Evolutionary conservation across 148 eudicot genomes (phyloP).

Genomic region (Arctostaphylos glauca): DNA sequence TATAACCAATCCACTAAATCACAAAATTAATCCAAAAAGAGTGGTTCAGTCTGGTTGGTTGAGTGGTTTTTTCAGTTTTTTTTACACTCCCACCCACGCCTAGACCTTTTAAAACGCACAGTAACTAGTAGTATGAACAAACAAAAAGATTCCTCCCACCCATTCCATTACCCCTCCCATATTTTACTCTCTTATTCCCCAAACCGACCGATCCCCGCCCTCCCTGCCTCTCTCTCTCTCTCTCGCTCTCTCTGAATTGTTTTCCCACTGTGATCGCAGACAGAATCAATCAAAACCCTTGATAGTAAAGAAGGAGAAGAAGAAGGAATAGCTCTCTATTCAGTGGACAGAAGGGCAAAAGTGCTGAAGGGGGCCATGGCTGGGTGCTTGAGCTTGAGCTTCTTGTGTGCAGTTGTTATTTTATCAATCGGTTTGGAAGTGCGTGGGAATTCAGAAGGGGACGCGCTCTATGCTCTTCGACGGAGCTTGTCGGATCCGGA

Average conservation of each 20-base stretch:
- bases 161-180: neutral
- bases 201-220: conserved; percentile 22
- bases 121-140: neutral
- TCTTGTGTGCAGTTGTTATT: neutral
- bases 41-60: too few species aligned
- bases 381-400: neutral
- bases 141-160: conserved; percentile 2
- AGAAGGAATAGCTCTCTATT: neutral
- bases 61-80: too few species aligned
- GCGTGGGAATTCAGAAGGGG: conserved; percentile 69
- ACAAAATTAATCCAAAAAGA: too few species aligned
- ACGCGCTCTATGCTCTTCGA: conserved; percentile 68
- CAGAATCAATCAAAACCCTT: conserved; percentile 6
- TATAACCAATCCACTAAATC: too few species aligned
- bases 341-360: neutral
- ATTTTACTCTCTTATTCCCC: conserved; percentile 16
- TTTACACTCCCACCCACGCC: too few species aligned
- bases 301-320: neutral
- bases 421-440: conserved; percentile 15
- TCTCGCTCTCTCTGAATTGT: neutral
- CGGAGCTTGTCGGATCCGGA: conserved; percentile 75
- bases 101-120: too few species aligned
- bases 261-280: neutral
- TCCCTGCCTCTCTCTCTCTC: too few species aligned
- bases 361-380: neutral